These are phyloP conservation scores for Suillus occidentalis DNA, from an alignment of 768 basidiomycete species.

Conservation along the genomic window DNA sequence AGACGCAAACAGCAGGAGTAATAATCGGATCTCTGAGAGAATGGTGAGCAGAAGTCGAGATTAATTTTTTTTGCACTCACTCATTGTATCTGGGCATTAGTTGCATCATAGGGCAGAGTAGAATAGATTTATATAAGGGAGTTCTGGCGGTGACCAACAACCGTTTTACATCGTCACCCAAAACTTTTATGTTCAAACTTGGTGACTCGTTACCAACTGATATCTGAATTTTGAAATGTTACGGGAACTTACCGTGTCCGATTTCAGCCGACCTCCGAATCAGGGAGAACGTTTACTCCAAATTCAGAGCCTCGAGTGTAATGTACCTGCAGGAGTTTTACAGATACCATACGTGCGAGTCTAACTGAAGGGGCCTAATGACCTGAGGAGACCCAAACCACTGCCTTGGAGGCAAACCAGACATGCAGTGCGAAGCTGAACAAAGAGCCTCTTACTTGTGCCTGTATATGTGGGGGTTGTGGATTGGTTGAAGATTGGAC, in stretches of 20 bases:
- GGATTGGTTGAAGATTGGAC: not conserved
- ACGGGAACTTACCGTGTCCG: not conserved
- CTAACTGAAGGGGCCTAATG: not conserved
- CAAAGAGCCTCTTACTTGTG: not conserved
- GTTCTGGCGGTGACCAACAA: not conserved
- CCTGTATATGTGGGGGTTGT: not conserved
- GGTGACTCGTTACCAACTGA: not conserved
- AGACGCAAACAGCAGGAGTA: not conserved
- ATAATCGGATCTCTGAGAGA: not conserved
- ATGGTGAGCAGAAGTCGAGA: not conserved
- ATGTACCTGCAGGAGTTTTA: too few species aligned
- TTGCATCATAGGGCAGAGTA: not conserved
- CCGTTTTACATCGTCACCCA: not conserved
- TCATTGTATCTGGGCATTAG: not conserved
- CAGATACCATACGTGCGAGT: not conserved
- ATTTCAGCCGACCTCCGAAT: not conserved
- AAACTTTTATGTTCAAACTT: not conserved
- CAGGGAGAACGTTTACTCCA: not conserved
- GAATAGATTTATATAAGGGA: not conserved
- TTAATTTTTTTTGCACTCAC: not conserved
- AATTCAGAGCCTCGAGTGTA: not conserved
- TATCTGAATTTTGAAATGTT: not conserved
- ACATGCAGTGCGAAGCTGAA: not conserved
- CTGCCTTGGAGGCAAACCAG: too few species aligned
- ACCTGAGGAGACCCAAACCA: not conserved